Conservation (phyloP, 352 stramenopile genomes). For the Pythium sp. region DNA sequence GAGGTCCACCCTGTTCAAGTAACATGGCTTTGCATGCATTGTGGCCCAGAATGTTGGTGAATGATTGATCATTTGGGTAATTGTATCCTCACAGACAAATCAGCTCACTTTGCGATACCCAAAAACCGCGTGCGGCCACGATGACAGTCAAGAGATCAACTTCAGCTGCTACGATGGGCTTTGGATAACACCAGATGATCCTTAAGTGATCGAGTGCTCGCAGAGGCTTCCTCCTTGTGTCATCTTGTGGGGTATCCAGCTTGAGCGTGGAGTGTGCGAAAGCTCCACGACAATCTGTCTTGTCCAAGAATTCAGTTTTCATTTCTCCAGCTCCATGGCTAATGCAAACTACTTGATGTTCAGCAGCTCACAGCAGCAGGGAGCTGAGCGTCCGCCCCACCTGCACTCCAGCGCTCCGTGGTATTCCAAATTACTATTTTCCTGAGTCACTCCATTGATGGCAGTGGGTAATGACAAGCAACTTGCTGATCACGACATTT, state of each 20-base stretch:
- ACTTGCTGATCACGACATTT: constrained; percentile 41
- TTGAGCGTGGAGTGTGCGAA: not conserved
- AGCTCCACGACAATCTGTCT: not conserved
- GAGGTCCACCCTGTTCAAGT: not conserved
- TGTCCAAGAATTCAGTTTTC: constrained; percentile 3
- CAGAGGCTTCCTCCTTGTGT: not conserved
- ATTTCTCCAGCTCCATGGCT: not conserved
- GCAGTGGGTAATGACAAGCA: constrained; percentile 40
- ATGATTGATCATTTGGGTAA: not conserved
- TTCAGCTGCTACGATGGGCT: not conserved
- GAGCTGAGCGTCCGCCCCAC: not conserved
- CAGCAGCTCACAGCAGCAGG: not conserved
- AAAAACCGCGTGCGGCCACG: not conserved
- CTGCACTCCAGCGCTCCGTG: constrained; percentile 2
- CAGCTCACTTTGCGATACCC: not conserved
- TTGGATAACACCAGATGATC: not conserved
- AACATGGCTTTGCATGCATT: not conserved
- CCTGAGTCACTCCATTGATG: constrained; percentile 55
- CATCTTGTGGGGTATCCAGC: not conserved
- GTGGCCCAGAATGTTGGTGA: not conserved
- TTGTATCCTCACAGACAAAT: constrained; percentile 1
- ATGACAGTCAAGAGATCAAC: not conserved
- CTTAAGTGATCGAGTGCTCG: not conserved
- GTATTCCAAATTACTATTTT: constrained; percentile 36
- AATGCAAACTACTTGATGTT: constrained; percentile 1